phyloP scores from a whole-genome alignment of 495 filamentous ascomycete genomes.

The Melanomma pulvis-pyrius region DNA sequence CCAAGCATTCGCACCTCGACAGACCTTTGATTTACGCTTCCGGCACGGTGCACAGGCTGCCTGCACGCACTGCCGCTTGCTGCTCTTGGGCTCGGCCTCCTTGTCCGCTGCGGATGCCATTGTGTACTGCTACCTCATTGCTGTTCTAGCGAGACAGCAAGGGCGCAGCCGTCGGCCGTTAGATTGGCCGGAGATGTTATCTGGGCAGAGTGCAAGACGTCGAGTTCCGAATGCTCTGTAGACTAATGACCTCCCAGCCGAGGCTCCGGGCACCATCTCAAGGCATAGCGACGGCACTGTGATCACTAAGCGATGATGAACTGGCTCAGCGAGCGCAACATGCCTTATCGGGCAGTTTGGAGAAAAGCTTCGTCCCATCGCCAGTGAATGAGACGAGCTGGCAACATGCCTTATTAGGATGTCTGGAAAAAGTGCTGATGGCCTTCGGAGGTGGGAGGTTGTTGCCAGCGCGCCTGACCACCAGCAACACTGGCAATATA shows the following conservation, averaged over 20 bases:
- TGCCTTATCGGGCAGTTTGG: too few relatives aligned
- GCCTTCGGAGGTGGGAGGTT: too few relatives aligned
- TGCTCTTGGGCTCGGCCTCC: slow-evolving; percentile 19
- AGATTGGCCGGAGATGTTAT: not conserved
- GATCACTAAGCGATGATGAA: too few relatives aligned
- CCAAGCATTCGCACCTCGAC: not conserved
- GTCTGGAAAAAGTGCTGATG: too few relatives aligned
- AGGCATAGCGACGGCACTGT: too few relatives aligned
- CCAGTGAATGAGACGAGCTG: too few relatives aligned
- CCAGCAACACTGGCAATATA: too few relatives aligned
- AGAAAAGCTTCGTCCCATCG: too few relatives aligned
- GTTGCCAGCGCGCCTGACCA: too few relatives aligned
- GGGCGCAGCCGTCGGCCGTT: not conserved
- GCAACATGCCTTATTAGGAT: too few relatives aligned
- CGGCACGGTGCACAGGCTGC: slow-evolving; percentile 59
- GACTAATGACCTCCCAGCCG: not conserved
- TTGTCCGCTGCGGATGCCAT: not conserved
- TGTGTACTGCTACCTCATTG: slow-evolving; percentile 1
- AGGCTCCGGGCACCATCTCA: not conserved
- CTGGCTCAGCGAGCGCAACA: too few relatives aligned
- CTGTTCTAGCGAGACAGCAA: not conserved
- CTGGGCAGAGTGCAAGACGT: not conserved
- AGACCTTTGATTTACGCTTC: slow-evolving; percentile 59
- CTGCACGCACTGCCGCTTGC: slow-evolving; percentile 53
- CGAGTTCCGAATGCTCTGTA: not conserved